These are phyloP conservation scores for Trichosanthes truncata DNA, from an alignment of 306 rosid genomes.

Conservation along the genomic window DNA sequence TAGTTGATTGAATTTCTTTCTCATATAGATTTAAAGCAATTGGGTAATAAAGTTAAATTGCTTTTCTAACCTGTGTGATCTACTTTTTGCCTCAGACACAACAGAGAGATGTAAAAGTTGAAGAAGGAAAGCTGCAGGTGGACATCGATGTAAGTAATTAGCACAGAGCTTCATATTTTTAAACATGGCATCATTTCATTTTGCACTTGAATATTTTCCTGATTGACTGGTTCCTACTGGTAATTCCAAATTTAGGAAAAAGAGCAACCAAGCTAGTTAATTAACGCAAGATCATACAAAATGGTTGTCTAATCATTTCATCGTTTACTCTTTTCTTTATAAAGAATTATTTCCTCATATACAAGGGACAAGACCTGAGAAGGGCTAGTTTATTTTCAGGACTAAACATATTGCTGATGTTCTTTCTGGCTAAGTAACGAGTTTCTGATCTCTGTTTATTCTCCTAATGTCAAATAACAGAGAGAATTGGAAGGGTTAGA, in stretches of 20 bases:
- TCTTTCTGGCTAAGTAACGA: not conserved
- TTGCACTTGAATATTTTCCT: not conserved
- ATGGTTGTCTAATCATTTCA: not conserved
- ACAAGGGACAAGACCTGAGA: not conserved
- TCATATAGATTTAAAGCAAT: not conserved
- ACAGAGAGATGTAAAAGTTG: slow-evolving; percentile 6
- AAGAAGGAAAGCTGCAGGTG: slow-evolving; percentile 19
- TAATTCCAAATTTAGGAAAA: not conserved
- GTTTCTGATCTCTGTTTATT: slow-evolving; percentile 6
- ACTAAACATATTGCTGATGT: not conserved
- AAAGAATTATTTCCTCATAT: not conserved
- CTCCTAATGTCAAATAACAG: slow-evolving; percentile 21
- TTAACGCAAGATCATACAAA: not conserved
- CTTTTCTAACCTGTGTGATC: not conserved
- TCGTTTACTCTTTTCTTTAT: not conserved
- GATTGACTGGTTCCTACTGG: not conserved
- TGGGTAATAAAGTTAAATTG: not conserved
- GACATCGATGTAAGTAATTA: slow-evolving; percentile 21
- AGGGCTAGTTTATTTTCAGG: not conserved
- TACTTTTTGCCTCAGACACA: slow-evolving; percentile 19
- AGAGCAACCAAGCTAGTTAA: not conserved
- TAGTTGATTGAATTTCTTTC: not conserved
- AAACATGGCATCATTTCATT: not conserved
- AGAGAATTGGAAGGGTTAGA: slow-evolving; percentile 47
- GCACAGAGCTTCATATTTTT: not conserved